phyloP scores from a whole-genome alignment of 139 green algal species.

The Tetraselmis chui region DNA sequence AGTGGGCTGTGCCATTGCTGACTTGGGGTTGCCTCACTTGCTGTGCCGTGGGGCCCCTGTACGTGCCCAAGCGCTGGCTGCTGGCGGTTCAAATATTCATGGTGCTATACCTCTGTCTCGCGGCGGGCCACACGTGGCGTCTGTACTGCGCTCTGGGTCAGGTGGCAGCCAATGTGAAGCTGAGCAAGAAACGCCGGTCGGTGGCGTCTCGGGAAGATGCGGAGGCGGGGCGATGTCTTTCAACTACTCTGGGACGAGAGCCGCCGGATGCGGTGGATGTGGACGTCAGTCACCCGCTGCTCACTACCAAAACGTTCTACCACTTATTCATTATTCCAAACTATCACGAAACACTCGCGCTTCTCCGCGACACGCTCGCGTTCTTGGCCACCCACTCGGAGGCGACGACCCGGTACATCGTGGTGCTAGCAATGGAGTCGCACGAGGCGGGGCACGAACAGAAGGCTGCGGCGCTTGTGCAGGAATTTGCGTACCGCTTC shows the following conservation, averaged over 20 bases:
- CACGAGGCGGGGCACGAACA: conserved; percentile 19
- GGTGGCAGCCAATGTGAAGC: not conserved
- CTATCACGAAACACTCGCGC: conserved; percentile 29
- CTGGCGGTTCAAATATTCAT: conserved; percentile 9
- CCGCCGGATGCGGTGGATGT: too few species aligned
- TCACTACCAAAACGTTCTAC: conserved; percentile 2
- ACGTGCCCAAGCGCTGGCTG: conserved; percentile 2
- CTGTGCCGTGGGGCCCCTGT: conserved; percentile 3
- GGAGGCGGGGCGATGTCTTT: not conserved
- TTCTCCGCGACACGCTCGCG: conserved; percentile 23
- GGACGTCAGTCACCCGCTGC: not conserved
- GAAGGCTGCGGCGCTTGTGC: conserved; percentile 25
- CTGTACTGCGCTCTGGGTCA: not conserved
- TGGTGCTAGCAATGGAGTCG: conserved; percentile 34
- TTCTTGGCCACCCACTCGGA: conserved; percentile 17
- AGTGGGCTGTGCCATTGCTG: not conserved
- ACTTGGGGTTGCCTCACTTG: not conserved
- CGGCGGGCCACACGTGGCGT: not conserved
- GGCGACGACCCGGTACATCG: conserved; percentile 22
- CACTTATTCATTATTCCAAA: conserved; percentile 40
- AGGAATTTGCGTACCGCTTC: conserved; percentile 25
- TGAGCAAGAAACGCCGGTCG: not conserved
- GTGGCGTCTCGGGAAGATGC: not conserved
- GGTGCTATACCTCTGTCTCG: conserved; percentile 3
- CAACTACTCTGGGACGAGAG: too few species aligned